A percentile compares a stretch with the other conserved stretches of the same genome.
Conservation (phyloP, 78 protist genomes). For the Dictyostelium firmibasis region DNA sequence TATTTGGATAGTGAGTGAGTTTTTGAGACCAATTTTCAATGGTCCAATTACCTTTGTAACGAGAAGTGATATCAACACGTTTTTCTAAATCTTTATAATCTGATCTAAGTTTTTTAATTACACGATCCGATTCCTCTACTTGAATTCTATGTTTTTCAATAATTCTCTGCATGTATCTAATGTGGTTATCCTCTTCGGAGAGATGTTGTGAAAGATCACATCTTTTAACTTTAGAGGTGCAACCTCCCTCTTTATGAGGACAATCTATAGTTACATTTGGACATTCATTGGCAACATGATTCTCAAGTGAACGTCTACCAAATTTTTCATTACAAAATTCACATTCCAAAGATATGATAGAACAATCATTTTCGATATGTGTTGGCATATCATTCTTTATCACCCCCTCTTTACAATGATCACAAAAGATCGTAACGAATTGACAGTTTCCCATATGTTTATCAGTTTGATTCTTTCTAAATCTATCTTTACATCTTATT, state of each 20-base stretch:
- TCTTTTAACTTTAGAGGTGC: background rate
- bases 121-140: background rate
- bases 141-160: slow-evolving; percentile 1
- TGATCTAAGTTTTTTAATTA: background rate
- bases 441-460: background rate
- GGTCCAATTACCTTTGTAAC: background rate
- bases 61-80: background rate
- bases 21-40: slow-evolving; percentile 9
- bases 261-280: background rate
- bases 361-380: background rate
- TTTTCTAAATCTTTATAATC: background rate
- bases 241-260: background rate
- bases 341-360: background rate
- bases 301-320: background rate
- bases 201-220: background rate
- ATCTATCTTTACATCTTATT: background rate
- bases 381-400: background rate
- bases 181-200: background rate
- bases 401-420: background rate
- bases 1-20: background rate
- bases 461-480: background rate
- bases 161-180: background rate
- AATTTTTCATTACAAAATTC: background rate
- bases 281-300: background rate
- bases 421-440: background rate